Evolutionary conservation across 2,329 filamentous ascomycete genomes (phyloP).

Genomic region (Lachnellula suecica): DNA sequence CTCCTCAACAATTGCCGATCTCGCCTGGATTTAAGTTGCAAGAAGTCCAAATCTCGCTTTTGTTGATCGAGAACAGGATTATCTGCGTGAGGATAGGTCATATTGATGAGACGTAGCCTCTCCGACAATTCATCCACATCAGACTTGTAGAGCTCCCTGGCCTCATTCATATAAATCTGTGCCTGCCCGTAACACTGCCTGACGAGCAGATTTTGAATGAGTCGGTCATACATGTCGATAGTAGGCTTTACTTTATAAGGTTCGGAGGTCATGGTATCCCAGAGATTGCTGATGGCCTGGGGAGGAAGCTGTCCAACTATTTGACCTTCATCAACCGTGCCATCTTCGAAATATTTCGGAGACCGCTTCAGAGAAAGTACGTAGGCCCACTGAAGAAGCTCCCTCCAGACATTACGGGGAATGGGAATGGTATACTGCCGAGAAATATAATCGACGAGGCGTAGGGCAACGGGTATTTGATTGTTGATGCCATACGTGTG

Average conservation of each 20-base stretch:
- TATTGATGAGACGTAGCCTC: not conserved
- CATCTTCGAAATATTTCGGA: not conserved
- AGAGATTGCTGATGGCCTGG: conserved; percentile 23
- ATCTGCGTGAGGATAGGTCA: not conserved
- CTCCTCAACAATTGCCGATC: conserved; percentile 4
- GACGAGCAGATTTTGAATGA: conserved; percentile 20
- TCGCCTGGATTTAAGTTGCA: not conserved
- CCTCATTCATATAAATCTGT: conserved; percentile 19
- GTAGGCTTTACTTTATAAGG: conserved; percentile 31
- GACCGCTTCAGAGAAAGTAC: conserved; percentile 41
- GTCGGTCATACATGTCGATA: conserved; percentile 26
- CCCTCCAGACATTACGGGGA: conserved; percentile 58
- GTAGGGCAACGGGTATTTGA: conserved; percentile 56
- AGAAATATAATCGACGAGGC: conserved; percentile 63
- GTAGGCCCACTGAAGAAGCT: conserved; percentile 67
- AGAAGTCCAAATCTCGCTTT: conserved; percentile 3
- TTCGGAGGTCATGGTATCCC: conserved; percentile 28
- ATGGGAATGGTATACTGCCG: conserved; percentile 58
- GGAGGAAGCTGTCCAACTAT: conserved; percentile 18
- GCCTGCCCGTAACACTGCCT: conserved; percentile 16
- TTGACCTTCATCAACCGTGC: not conserved
- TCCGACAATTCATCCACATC: conserved; percentile 1
- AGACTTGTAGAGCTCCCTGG: conserved; percentile 7
- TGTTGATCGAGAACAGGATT: not conserved
- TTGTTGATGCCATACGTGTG: conserved; percentile 68